Conservation (phyloP, 2,329 filamentous ascomycete species). For the Exophiala alcalophila region DNA sequence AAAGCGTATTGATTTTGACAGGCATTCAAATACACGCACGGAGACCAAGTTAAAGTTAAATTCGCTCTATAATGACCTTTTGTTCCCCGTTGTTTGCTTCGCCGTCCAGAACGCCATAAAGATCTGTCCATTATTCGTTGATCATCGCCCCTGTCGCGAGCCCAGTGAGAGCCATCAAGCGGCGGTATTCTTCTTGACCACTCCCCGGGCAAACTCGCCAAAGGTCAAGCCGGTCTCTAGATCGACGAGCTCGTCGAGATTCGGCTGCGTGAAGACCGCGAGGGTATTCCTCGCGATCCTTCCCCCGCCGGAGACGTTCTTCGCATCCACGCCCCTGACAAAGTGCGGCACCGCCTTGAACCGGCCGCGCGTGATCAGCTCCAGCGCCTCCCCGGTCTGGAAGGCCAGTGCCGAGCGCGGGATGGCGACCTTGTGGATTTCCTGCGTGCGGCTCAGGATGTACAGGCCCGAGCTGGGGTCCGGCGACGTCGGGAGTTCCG, state of each 20-base stretch:
- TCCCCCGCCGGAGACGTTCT: constrained; percentile 34
- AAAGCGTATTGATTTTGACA: too few species aligned
- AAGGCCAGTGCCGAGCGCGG: constrained; percentile 90
- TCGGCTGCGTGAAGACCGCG: constrained; percentile 96
- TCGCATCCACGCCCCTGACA: constrained; percentile 70
- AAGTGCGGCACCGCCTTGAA: constrained; percentile 97
- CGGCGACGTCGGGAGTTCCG: constrained; percentile 70
- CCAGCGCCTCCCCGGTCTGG: constrained; percentile 88
- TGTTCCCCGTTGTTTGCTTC: too few species aligned
- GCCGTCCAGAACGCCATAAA: too few species aligned
- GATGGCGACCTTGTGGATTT: constrained; percentile 87
- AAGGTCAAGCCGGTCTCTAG: constrained; percentile 71
- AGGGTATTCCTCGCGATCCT: constrained; percentile 77
- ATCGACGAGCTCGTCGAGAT: constrained; percentile 70
- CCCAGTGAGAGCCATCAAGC: neutral
- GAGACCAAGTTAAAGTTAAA: too few species aligned
- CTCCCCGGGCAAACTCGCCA: constrained; percentile 71
- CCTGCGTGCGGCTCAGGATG: constrained; percentile 79
- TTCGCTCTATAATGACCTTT: too few species aligned
- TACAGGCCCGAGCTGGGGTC: constrained; percentile 88
- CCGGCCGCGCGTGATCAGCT: constrained; percentile 83
- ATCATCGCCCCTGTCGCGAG: neutral
- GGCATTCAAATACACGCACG: too few species aligned
- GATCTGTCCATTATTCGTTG: too few species aligned
- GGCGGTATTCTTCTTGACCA: constrained; percentile 69